Conservation (phyloP, 2,329 filamentous ascomycete species). For the Pestalotiopsis sp. region DNA sequence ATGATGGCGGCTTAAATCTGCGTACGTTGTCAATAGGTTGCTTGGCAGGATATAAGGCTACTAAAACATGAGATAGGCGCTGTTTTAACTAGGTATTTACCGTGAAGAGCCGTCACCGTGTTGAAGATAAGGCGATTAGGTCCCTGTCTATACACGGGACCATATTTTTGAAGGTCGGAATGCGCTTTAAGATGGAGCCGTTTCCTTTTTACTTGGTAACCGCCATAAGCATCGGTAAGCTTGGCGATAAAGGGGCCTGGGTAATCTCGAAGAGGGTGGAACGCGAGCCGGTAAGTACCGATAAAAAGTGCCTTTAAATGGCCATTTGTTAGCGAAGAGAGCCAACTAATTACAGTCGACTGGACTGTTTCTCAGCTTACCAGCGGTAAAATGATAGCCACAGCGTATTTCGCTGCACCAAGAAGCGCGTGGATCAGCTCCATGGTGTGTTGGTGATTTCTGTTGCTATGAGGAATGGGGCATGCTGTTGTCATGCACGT, state of each 20-base stretch:
- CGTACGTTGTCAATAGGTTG: conserved; percentile 16
- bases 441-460: neutral
- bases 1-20: conserved; percentile 15
- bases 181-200: neutral
- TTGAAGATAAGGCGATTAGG: conserved; percentile 23
- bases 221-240: conserved; percentile 1
- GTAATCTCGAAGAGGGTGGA: conserved; percentile 3
- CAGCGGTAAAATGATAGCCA: neutral
- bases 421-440: conserved; percentile 1
- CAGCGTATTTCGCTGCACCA: neutral
- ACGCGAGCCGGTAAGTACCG: neutral
- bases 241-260: conserved; percentile 6
- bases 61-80: neutral
- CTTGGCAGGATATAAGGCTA: neutral
- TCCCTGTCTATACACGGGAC: conserved; percentile 18
- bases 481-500: neutral
- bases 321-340: neutral
- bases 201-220: neutral
- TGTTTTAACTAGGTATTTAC: conserved; percentile 22
- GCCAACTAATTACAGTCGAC: neutral
- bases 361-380: neutral
- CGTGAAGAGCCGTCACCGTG: conserved; percentile 16
- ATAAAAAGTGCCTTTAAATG: neutral
- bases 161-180: conserved; percentile 10
- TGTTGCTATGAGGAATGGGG: neutral